Evolutionary conservation across 2,329 filamentous ascomycete species (phyloP), one percentile per base, ranked within the genome.

Genomic region (Fusarium tricinctum): DNA sequence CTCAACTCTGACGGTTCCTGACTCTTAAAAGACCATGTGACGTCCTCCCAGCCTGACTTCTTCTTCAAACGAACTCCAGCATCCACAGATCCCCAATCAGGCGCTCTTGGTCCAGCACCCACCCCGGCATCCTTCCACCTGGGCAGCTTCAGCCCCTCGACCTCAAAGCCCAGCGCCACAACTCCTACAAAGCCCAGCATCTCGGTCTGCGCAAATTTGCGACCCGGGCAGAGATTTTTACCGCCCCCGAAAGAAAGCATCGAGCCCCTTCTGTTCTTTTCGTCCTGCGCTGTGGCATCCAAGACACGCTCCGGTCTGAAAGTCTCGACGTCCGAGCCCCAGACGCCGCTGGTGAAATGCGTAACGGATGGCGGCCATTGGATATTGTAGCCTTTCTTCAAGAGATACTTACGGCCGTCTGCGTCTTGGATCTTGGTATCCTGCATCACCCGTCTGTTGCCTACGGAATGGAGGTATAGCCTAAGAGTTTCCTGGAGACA

Each of bases 401-500:
- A 54, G 2, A 76, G 56, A 47, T 75, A 76, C 30, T 70, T 52
- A 3, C 58, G 58, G 6, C 70, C 72, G 2, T 71, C 42, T 2
- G 44, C n/a, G 47, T 77, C 74, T 7, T 70, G 57, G 17, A 78
- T 51, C 8, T 55, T 70, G 2, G 80, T 82, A 47, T 85, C 82
- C 22, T 76, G 66, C 44, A 78, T 71, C 5, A 84, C 80, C 6
- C 76, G 69, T 20, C 83, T 78, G 19, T 77, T 79, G 8, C 78
- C 79, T 4, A 78, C 69, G 17, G 77, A 73, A 8, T 79, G 77
- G 12, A 80, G 76, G 39, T 75, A 76, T 2, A 82, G 43, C 17
- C 83, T 80, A 32, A 85, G 70, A 1, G 75, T 77, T 68, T 86
- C 84, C 44, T 80, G 80, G 64, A 80, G 84, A 9, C 76, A 76